Base-by-base conservation (phyloP, 495 filamentous ascomycete species). In the Peziza echinospora region DNA sequence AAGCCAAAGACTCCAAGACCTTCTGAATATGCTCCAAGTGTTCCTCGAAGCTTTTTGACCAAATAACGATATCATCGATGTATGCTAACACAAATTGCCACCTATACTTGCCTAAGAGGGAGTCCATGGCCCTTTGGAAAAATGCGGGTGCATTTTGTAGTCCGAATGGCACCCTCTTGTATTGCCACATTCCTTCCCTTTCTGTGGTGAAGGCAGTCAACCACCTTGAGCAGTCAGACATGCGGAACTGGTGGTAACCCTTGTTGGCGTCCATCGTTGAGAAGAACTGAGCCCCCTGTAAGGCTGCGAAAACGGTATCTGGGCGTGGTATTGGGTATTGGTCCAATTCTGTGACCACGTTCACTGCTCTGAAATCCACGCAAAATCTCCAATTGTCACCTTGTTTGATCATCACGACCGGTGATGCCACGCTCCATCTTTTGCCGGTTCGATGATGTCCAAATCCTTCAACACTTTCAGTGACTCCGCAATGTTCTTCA, bases 61-160 rank as follows among this genome's bases (percentile, higher is more conserved):
- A 34, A 34, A 34, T 34, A n/a, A 34, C n/a, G 26, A 34, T 34
- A n/a, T 34, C 26, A n/a, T 47, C 30, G 1, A 47, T 47, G 23
- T 47, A 47, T 2, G 40, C 45, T 16, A 47, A 6, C 0, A 37
- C 45, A 8, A 37, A 28, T 5, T 41, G 19, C 45, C 45, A 47
- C 4, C 30, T 21, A 2, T 39, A 9, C 2, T 37, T 47, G 2
- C 45, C 45, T 5, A 41, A 37, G 0, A 47, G 10, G 2, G 13
- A 19, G n/a, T 47, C 45, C 45, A 47, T 47, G 24, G 40, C 40
- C 5, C 34, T 41, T 23, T 47, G 45, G 19, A 47, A 47, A 7
- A 24, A 13, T 0, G 45, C 26, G 5, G 45, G 45, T 4, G 45
- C 30, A 37, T 47, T 47, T n/a, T 34, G 8, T n/a, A 34, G 26